These are phyloP conservation scores for Aspergillus costaricaensis DNA, from an alignment of 2,329 filamentous ascomycete species.

Conservation along the genomic window DNA sequence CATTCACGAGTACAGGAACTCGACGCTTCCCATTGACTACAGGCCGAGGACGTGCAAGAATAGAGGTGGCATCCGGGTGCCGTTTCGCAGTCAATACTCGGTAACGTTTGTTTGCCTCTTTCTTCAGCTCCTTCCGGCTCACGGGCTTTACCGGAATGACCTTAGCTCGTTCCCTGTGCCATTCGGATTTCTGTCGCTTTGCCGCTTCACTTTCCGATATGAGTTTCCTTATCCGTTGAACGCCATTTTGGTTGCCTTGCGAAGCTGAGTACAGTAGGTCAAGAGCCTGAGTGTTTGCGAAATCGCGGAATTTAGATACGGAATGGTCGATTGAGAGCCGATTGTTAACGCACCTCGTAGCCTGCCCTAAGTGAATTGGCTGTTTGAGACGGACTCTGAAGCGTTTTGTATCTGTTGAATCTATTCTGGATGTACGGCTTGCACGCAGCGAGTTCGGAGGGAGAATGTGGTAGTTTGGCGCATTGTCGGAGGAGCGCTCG, in stretches of 20 bases:
- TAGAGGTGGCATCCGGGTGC: constrained; percentile 37
- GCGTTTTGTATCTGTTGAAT: constrained; percentile 41
- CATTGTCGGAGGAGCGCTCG: constrained; percentile 49
- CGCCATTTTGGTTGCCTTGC: constrained; percentile 29
- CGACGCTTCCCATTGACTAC: constrained; percentile 40
- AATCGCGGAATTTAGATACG: constrained; percentile 9
- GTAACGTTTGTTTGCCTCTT: constrained; percentile 26
- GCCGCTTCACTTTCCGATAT: constrained; percentile 27
- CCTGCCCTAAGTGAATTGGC: constrained; percentile 44
- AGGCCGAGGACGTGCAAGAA: constrained; percentile 39
- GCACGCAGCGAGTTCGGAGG: constrained; percentile 26
- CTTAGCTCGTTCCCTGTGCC: constrained; percentile 23
- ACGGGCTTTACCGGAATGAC: constrained; percentile 24
- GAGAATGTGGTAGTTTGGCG: constrained; percentile 29
- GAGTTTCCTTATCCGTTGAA: constrained; percentile 28
- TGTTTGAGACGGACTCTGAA: constrained; percentile 44
- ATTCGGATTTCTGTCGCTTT: constrained; percentile 24
- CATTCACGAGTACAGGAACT: constrained; percentile 45
- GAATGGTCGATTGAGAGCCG: background rate
- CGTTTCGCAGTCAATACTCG: constrained; percentile 32
- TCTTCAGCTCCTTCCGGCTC: constrained; percentile 26
- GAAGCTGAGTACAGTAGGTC: constrained; percentile 40
- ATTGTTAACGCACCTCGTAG: constrained; percentile 37
- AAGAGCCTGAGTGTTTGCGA: constrained; percentile 32
- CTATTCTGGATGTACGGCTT: constrained; percentile 36